Conservation (phyloP, 768 basidiomycete species). For the Panus rudis region DNA sequence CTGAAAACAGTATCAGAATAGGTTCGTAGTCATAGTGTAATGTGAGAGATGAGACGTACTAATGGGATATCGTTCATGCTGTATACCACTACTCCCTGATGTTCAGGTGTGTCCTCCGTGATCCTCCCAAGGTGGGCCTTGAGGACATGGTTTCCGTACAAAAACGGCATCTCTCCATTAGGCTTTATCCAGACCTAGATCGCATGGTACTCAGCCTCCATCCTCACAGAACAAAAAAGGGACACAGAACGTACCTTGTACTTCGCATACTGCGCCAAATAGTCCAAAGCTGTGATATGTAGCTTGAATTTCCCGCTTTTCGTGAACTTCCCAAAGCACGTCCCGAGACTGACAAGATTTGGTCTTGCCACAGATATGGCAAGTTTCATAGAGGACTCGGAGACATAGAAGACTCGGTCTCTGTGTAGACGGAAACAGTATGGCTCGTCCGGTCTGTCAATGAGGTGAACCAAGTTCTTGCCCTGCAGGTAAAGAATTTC, state of each 20-base stretch:
- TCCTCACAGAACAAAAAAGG: background rate
- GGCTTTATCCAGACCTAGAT: slow-evolving; percentile 98
- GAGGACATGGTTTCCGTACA: slow-evolving; percentile 97
- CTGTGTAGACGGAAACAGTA: slow-evolving; percentile 94
- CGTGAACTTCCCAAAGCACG: slow-evolving; percentile 96
- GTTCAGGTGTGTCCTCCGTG: slow-evolving; percentile 97
- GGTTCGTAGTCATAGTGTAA: slow-evolving; percentile 1
- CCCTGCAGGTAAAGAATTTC: slow-evolving; percentile 44
- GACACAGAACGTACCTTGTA: slow-evolving; percentile 64
- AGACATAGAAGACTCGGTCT: slow-evolving; percentile 95
- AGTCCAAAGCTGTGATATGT: slow-evolving; percentile 89
- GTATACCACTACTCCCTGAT: slow-evolving; percentile 95
- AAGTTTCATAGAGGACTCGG: slow-evolving; percentile 89
- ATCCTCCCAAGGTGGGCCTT: slow-evolving; percentile 99
- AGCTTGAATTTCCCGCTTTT: slow-evolving; percentile 98
- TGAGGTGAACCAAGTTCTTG: slow-evolving; percentile 91
- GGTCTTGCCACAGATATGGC: slow-evolving; percentile 88
- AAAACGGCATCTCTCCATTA: slow-evolving; percentile 98
- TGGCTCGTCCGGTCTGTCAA: slow-evolving; percentile 90
- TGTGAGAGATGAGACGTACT: slow-evolving; percentile 36
- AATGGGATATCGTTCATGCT: slow-evolving; percentile 94
- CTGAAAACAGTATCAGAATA: slow-evolving; percentile 33
- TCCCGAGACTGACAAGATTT: slow-evolving; percentile 88
- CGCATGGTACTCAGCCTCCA: background rate
- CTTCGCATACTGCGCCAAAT: slow-evolving; percentile 93